Base-by-base conservation (phyloP, 352 stramenopile genomes). In the Phytophthora sansomeana region DNA sequence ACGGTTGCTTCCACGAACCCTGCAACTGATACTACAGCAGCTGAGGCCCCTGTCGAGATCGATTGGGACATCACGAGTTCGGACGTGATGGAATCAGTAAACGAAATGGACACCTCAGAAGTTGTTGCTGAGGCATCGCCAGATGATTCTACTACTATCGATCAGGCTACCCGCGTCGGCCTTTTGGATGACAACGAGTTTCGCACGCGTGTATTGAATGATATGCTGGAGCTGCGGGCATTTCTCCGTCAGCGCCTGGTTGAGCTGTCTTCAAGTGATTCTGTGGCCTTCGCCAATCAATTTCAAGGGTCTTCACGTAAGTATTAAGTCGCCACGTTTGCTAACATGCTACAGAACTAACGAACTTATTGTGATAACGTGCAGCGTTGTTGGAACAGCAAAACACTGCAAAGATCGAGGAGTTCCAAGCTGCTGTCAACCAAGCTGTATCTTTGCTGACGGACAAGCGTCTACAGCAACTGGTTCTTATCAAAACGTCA, bases 401-500 rank as follows among this genome's bases (percentile, higher is more conserved):
- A 61, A 92, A 75, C 58, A 62, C 75, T 32, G 69, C 80, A 41
- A 74, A 70, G 19, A 67, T 90, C 11, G 64, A 89, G 24, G 53
- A 47, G 6, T 81, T 85, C 10, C 63, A 87, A 48, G 4, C 50
- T 63, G 64, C 71, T 14, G 77, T 91, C 10, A 67, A 79, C 13
- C 29, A 64, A 2, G 77, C 81, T 46, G 68, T 92, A 50, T 72
- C 66, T 24, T 50, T 78, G 47, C 53, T 94, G 38, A 89, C 79
- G 4, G 69, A 78, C 67, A 92, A 91, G 61, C 78, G 85, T 14
- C 65, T 94, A 26, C 83, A 92, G 60, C 81, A 94, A 63, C 59
- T 94, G 17, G 71, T 91, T 50, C 76, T 94, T 16, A 85, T 92
- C 38, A 83, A 94, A 47, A 82, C 65, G n/a, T 94, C 85, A 26